Base-by-base conservation (phyloP, 2,329 filamentous ascomycete species). In the Cercospora berteroae region DNA sequence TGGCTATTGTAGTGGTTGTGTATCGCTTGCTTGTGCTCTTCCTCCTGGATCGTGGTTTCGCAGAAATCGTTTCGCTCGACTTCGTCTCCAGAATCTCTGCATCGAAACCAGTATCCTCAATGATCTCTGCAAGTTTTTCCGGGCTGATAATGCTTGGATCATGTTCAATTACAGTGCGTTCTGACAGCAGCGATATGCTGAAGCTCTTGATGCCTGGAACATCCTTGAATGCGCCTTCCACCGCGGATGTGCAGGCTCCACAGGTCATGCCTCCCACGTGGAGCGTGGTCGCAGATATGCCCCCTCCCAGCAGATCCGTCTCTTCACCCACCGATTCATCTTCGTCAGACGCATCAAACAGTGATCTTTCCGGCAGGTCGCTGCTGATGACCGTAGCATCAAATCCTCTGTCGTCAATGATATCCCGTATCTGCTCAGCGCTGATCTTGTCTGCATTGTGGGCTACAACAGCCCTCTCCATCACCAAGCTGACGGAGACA, bases 241-340 rank as follows among this genome's bases (percentile, higher is more conserved):
- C 90, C n/a, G 95, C 90, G 55, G 94, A 96, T 29, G 94, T 97
- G 79, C 95, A 99, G 73, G 94, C 90, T 77, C 94, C 94, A 81
- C 95, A 99, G 71, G 85, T 86, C 83, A 86, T 99, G 73, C 95
- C 95, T 72, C 91, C 93, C 48, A 99, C 90, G 76, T 90, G 92
- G 68, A 99, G 82, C 20, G 94, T 97, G 33, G 95, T 98, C 12
- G 92, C 96, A 44, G 92, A 92, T 88, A 96, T 90, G 77, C 71
- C 74, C 8, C 94, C 90, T 77, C 69, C 69, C 39, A 74, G 58
- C 7, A 73, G 63, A 16, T 69, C 63, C 18, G 67, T 69, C 12
- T 72, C 72, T 23, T 72, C 71, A 13, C 68, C 69, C 55, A 57
- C 55, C 60, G 56, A 42, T 3, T 25, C 33, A n/a, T 69, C 68